Conservation (phyloP, 257 asterid species). For the Lavandula angustifolia region DNA sequence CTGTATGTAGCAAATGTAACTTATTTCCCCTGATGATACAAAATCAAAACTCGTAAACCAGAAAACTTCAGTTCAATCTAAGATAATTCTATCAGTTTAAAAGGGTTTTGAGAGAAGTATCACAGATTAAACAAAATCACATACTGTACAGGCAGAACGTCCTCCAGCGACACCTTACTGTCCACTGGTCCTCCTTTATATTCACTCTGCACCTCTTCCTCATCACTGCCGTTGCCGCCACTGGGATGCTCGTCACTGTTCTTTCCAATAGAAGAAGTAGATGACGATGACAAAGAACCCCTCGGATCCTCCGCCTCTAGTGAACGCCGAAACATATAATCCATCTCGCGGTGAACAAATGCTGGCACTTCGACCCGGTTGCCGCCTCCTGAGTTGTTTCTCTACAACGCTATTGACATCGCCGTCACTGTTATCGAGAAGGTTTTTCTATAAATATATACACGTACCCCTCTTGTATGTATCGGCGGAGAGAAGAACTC, state of each 20-base stretch:
- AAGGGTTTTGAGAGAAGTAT: neutral
- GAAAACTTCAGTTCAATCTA: conserved; percentile 18
- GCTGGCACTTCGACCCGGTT: conserved; percentile 44
- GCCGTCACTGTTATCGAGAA: conserved; percentile 12
- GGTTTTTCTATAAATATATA: conserved; percentile 18
- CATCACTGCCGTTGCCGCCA: conserved; percentile 38
- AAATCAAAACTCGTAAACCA: conserved; percentile 25
- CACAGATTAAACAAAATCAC: conserved; percentile 12
- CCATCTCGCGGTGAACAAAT: conserved; percentile 38
- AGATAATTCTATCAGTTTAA: neutral
- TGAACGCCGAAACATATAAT: conserved; percentile 22
- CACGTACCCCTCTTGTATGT: conserved; percentile 16
- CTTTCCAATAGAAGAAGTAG: conserved; percentile 53
- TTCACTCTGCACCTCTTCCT: conserved; percentile 54
- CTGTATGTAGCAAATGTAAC: neutral
- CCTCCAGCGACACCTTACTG: conserved; percentile 50
- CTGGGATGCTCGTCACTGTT: conserved; percentile 46
- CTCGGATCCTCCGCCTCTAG: conserved; percentile 28
- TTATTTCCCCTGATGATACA: neutral
- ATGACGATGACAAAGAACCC: conserved; percentile 39
- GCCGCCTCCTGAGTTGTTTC: conserved; percentile 43
- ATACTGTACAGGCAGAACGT: conserved; percentile 53
- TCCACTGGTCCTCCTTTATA: conserved; percentile 50
- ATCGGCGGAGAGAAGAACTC: conserved; percentile 20
- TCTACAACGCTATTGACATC: conserved; percentile 52